Evolutionary conservation across 1,284 basidiomycete species (phyloP).

Genomic region (Fomes fomentarius): DNA sequence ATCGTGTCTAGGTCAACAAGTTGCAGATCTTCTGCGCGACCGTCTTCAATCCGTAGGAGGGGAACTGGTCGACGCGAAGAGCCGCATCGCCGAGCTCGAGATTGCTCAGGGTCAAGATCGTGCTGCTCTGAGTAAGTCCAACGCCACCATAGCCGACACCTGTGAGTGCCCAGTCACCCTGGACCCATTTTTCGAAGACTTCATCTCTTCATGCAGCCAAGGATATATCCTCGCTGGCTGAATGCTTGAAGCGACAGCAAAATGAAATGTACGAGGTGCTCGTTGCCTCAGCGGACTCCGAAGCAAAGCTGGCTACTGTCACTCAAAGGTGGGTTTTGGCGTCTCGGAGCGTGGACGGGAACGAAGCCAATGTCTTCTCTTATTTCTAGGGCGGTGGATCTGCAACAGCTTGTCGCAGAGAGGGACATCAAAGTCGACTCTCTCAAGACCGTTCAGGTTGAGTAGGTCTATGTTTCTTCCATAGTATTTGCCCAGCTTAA

Average conservation of each 20-base stretch:
- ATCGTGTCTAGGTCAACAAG: constrained; percentile 34
- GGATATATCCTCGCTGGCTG: constrained; percentile 22
- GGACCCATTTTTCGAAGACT: too few species aligned
- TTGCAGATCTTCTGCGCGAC: constrained; percentile 40
- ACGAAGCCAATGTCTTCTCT: not conserved
- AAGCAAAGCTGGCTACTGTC: constrained; percentile 23
- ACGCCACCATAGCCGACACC: constrained; percentile 23
- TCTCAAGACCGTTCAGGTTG: constrained; percentile 13
- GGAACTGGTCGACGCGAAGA: constrained; percentile 37
- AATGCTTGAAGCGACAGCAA: constrained; percentile 24
- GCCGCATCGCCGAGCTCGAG: constrained; percentile 34
- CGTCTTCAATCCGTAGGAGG: constrained; percentile 35
- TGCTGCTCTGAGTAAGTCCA: constrained; percentile 26
- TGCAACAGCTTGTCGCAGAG: constrained; percentile 13
- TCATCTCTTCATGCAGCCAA: constrained; percentile 17
- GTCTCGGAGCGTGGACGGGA: too few species aligned
- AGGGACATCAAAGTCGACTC: constrained; percentile 26
- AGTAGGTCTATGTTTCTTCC: constrained; percentile 16
- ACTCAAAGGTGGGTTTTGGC: constrained; percentile 27
- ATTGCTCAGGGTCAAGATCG: constrained; percentile 28
- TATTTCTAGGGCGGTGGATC: constrained; percentile 15
- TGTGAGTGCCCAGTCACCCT: too few species aligned
- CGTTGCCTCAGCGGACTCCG: constrained; percentile 20
- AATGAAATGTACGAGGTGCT: constrained; percentile 22
- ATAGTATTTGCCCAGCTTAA: not conserved